phyloP scores from a whole-genome alignment of 805 yeast genomes.

The Kluyveromyces lactis region DNA sequence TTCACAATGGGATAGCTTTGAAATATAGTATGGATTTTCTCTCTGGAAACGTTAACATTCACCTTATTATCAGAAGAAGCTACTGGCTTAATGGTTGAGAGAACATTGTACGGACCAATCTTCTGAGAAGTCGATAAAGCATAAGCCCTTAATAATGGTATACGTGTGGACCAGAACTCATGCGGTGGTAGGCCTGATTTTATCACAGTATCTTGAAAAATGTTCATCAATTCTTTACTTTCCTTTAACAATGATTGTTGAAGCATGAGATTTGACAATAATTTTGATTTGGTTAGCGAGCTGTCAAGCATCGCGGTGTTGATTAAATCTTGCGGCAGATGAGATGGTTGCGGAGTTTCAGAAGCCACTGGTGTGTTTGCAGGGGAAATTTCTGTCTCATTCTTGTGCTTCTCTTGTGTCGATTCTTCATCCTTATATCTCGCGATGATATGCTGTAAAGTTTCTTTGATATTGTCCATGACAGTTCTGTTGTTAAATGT shows the following conservation, averaged over 20 bases:
- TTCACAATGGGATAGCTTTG: conserved; percentile 89
- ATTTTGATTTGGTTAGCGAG: conserved; percentile 45
- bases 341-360: conserved; percentile 11
- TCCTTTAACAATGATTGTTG: conserved; percentile 72
- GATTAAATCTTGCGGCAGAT: conserved; percentile 26
- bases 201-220: conserved; percentile 84
- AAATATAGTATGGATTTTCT: conserved; percentile 81
- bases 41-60: conserved; percentile 85
- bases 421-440: conserved; percentile 48
- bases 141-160: conserved; percentile 72
- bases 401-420: conserved; percentile 31
- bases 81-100: conserved; percentile 88
- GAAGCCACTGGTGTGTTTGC: conserved; percentile 2
- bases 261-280: conserved; percentile 62
- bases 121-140: conserved; percentile 81
- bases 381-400: conserved; percentile 11
- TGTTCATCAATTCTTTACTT: conserved; percentile 58
- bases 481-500: conserved; percentile 64
- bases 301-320: conserved; percentile 34
- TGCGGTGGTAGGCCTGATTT: conserved; percentile 64
- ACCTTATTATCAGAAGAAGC: conserved; percentile 91
- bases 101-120: conserved; percentile 86
- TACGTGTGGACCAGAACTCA: conserved; percentile 81
- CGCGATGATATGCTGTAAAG: conserved; percentile 60
- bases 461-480: conserved; percentile 64